phyloP scores from a whole-genome alignment of 441 rosid species.

The Aquilaria agallochum region DNA sequence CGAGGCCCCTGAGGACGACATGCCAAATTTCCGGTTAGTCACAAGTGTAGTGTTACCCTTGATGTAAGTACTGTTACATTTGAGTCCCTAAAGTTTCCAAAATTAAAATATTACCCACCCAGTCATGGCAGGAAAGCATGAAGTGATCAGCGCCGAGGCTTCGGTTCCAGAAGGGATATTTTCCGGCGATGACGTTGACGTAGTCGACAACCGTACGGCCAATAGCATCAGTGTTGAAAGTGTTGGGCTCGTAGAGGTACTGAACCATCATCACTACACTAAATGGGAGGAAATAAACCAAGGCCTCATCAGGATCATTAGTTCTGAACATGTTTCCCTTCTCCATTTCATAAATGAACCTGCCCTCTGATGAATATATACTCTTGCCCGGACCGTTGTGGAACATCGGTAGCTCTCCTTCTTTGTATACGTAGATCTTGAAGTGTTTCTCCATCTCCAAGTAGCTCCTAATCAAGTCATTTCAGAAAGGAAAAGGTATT shows the following conservation, averaged over 20 bases:
- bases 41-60: too few relatives aligned
- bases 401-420: conserved; percentile 66
- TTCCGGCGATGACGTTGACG: conserved; percentile 26
- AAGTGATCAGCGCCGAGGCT: conserved; percentile 59
- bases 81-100: too few relatives aligned
- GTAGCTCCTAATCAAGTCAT: conserved; percentile 38
- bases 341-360: conserved; percentile 49
- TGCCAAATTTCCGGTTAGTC: too few relatives aligned
- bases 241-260: conserved; percentile 32
- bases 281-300: conserved; percentile 58
- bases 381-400: conserved; percentile 50
- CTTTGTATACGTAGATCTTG: conserved; percentile 52
- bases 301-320: conserved; percentile 42
- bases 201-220: conserved; percentile 41
- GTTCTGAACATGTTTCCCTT: conserved; percentile 29
- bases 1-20: conserved; percentile 30
- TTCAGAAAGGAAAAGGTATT: background rate
- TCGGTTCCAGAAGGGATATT: conserved; percentile 53
- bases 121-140: conserved; percentile 66
- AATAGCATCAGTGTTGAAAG: conserved; percentile 22
- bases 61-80: too few relatives aligned
- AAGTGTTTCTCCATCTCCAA: conserved; percentile 57
- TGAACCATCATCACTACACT: conserved; percentile 57
- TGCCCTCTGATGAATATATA: conserved; percentile 58
- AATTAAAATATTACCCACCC: conserved; percentile 31